Evolutionary conservation across 2,329 filamentous ascomycete genomes (phyloP), one percentile per base, ranked within the genome.

Genomic region (Lachnellula occidentalis): DNA sequence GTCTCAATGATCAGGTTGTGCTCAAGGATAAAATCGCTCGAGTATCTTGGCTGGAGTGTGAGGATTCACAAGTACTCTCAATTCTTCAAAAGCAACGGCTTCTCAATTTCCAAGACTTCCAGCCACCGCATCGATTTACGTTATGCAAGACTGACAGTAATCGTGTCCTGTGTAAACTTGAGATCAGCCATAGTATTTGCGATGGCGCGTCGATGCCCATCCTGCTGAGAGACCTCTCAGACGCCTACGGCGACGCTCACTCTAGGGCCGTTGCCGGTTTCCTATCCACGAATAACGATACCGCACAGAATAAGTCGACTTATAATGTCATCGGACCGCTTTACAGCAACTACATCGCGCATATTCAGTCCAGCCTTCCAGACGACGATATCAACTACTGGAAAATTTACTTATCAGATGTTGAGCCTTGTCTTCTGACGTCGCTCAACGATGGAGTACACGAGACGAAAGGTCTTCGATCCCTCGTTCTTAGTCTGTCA

Each of bases 141-240:
- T 69, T 78, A 34, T 76, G 73, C 52, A 70, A 73, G 59, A 75
- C 73, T 9, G 64, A 63, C 3, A 57, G 60, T 1, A 65, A 66
- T 12, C 67, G 66, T 45, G 54, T 77, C 0, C 75, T 74, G 59
- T 73, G 73, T 42, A 74, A 74, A 39, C 64, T 80, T 12, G 77
- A 80, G 52, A 67, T 81, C 17, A 79, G 73, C 57, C 78, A 80
- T 58, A 74, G 73, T 9, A 73, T 77, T 31, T 76, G 75, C 67
- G 78, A 81, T 64, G 78, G 77, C 1, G 71, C 70, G 37, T 79
- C 78, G 0, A 74, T 79, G 43, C 72, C 75, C 0, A 74, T 78
- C 5, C 12, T 59, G 5, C 27, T 57, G 7, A 42, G 34, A 14
- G 51, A 57, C 34, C 41, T 58, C 3, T 50, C 50, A 9, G 22